phyloP scores from a whole-genome alignment of 208 protist species.

The Acanthamoeba lenticulata region DNA sequence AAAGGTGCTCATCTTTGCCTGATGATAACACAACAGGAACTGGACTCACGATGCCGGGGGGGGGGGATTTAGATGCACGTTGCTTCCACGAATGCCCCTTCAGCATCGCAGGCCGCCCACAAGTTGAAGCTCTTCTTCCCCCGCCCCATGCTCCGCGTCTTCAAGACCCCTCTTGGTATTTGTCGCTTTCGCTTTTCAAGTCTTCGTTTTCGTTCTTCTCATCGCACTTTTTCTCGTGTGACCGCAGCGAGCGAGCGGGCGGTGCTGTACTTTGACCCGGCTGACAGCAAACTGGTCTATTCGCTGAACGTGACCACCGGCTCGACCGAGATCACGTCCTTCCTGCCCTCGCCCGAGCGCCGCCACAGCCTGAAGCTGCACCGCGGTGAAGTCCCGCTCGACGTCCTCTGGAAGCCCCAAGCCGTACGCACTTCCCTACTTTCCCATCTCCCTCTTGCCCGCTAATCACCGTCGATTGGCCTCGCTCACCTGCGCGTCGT shows the following conservation, averaged over 20 bases:
- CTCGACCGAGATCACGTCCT: background rate
- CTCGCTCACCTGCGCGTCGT: too few species aligned
- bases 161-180: constrained; percentile 41
- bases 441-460: background rate
- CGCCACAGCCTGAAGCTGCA: constrained; percentile 6
- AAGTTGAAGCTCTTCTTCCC: constrained; percentile 30
- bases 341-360: background rate
- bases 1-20: background rate
- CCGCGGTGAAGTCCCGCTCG: background rate
- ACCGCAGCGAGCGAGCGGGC: background rate
- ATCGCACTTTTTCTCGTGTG: background rate
- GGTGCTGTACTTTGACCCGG: constrained; percentile 12
- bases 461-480: too few species aligned
- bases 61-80: background rate
- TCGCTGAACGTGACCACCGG: constrained; percentile 37
- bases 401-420: constrained; percentile 50
- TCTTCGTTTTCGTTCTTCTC: background rate
- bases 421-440: background rate
- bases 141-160: constrained; percentile 27
- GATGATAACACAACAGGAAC: background rate
- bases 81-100: background rate
- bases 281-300: background rate
- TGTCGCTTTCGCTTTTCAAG: background rate
- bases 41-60: too few species aligned
- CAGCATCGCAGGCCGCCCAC: background rate